A percentile compares a stretch with the other conserved stretches of the same genome.
These are phyloP conservation scores for Trichoderma erinaceum DNA, from an alignment of 495 filamentous ascomycete genomes.

Conservation along the genomic window DNA sequence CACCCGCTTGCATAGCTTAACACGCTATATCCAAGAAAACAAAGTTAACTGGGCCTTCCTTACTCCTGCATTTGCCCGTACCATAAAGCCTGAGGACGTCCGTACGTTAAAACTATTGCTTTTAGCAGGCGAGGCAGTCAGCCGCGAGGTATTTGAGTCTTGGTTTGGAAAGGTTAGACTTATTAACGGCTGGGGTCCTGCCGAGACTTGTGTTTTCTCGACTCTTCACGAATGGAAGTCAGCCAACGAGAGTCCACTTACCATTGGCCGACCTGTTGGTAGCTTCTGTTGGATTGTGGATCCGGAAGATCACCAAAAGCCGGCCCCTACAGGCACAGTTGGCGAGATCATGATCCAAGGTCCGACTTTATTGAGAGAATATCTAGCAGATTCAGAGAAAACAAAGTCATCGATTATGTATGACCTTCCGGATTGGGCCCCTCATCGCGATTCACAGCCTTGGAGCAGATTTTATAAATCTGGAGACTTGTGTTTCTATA, in stretches of 20 bases:
- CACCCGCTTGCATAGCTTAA: background rate
- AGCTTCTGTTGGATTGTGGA: slow-evolving; percentile 47
- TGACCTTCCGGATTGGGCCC: slow-evolving; percentile 3
- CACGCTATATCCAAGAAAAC: background rate
- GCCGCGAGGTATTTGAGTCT: background rate
- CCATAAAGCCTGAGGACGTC: slow-evolving; percentile 32
- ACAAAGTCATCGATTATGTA: slow-evolving; percentile 17
- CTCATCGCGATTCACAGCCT: slow-evolving; percentile 25
- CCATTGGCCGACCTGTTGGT: slow-evolving; percentile 38
- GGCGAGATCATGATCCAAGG: slow-evolving; percentile 45
- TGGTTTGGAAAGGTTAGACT: slow-evolving; percentile 12
- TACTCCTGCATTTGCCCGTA: slow-evolving; percentile 47
- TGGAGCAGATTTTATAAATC: slow-evolving; percentile 34
- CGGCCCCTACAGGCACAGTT: slow-evolving; percentile 40
- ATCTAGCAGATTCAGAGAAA: slow-evolving; percentile 21
- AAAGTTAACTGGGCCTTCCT: slow-evolving; percentile 37
- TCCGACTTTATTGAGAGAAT: slow-evolving; percentile 37
- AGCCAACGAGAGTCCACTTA: slow-evolving; percentile 23
- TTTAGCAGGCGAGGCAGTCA: slow-evolving; percentile 30
- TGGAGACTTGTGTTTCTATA: slow-evolving; percentile 44
- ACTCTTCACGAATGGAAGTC: slow-evolving; percentile 21
- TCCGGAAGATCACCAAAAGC: slow-evolving; percentile 37
- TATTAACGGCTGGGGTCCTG: slow-evolving; percentile 17
- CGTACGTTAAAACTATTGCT: slow-evolving; percentile 32
- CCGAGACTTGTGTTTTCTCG: slow-evolving; percentile 25